These are phyloP conservation scores for Hypoxylon lenormandii DNA, from an alignment of 495 filamentous ascomycete species.

Conservation along the genomic window DNA sequence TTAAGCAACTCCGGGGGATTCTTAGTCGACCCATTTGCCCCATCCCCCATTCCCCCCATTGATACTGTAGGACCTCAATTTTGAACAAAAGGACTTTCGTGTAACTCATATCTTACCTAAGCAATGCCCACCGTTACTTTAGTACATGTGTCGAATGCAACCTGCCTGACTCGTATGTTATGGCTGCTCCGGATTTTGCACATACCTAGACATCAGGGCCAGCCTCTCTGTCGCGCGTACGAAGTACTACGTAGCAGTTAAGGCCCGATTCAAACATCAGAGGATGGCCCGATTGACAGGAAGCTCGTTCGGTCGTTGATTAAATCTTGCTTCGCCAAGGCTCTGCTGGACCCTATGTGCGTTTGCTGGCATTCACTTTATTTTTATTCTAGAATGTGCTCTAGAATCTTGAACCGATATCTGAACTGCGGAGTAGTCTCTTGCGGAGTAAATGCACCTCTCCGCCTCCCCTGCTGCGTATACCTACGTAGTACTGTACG, in stretches of 20 bases:
- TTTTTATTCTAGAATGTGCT: constrained; percentile 39
- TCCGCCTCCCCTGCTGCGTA: not conserved
- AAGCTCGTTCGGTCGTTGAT: constrained; percentile 47
- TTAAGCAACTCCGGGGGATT: not conserved
- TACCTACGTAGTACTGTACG: not conserved
- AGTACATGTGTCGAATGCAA: constrained; percentile 25
- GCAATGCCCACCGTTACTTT: constrained; percentile 12
- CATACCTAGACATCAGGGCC: constrained; percentile 9
- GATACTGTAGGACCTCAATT: constrained; percentile 32
- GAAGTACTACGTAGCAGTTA: constrained; percentile 34
- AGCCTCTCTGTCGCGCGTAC: constrained; percentile 8
- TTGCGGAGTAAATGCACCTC: constrained; percentile 34
- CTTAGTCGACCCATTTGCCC: not conserved
- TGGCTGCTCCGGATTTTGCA: constrained; percentile 7
- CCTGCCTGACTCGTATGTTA: constrained; percentile 30
- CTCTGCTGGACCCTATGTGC: constrained; percentile 43
- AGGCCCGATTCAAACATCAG: constrained; percentile 45
- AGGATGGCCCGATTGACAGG: constrained; percentile 45
- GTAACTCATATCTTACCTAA: constrained; percentile 24
- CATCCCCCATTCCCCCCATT: not conserved
- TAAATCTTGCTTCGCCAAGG: constrained; percentile 43
- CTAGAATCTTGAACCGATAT: constrained; percentile 34
- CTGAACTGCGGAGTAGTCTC: constrained; percentile 37
- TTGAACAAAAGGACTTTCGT: constrained; percentile 19
- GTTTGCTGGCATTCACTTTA: constrained; percentile 45